These are phyloP conservation scores for Xylaria venustula DNA, from an alignment of 495 filamentous ascomycete species.

Conservation along the genomic window DNA sequence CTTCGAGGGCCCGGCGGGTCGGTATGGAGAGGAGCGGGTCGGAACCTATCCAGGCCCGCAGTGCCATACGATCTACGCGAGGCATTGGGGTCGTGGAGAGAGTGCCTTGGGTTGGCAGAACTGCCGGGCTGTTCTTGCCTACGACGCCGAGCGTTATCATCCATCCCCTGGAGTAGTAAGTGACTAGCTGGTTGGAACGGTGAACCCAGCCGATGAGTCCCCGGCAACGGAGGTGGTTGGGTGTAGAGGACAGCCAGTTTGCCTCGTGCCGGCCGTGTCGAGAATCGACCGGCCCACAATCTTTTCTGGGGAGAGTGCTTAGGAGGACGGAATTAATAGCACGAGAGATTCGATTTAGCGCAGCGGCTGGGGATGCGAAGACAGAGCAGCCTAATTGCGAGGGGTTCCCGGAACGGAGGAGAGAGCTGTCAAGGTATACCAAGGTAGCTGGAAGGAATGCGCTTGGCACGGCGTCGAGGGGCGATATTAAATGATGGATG, in stretches of 20 bases:
- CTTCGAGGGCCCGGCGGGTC: constrained; percentile 40
- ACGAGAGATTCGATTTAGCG: constrained; percentile 13
- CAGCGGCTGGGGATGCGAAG: background rate
- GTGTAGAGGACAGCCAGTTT: constrained; percentile 61
- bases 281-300: constrained; percentile 22
- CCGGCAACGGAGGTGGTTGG: constrained; percentile 58
- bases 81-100: constrained; percentile 40
- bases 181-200: constrained; percentile 43
- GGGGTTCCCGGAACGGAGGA: constrained; percentile 9
- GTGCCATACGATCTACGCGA: constrained; percentile 40
- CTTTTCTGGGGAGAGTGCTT: background rate
- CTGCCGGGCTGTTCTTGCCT: constrained; percentile 64
- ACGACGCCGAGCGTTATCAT: constrained; percentile 64
- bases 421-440: constrained; percentile 1
- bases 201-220: constrained; percentile 51
- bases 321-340: constrained; percentile 1
- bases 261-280: constrained; percentile 31
- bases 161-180: constrained; percentile 60
- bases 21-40: constrained; percentile 43
- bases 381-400: background rate
- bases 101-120: constrained; percentile 43
- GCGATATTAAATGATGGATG: constrained; percentile 10
- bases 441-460: constrained; percentile 14
- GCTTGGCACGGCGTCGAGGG: constrained; percentile 15
- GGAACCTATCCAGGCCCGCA: constrained; percentile 43